Percentiles rank a stretch among this genome's conserved stretches.
Evolutionary conservation across 768 basidiomycete genomes (phyloP).

Genomic region (Collybia sp.): DNA sequence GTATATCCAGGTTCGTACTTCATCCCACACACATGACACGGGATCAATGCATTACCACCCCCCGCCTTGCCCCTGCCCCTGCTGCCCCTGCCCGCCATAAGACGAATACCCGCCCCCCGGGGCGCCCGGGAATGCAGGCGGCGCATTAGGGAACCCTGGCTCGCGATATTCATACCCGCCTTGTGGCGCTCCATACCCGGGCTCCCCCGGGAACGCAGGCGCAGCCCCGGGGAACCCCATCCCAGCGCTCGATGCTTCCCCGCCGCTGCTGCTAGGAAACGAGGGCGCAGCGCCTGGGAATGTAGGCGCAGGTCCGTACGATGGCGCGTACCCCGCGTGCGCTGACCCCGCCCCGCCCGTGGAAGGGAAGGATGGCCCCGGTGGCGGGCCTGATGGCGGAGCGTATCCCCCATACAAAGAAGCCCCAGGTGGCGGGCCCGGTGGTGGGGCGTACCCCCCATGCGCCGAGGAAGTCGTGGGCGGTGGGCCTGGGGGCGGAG

Average conservation of each 20-base stretch:
- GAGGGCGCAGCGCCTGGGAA: conserved; percentile 13
- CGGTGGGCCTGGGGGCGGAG: neutral
- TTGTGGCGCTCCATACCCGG: conserved; percentile 7
- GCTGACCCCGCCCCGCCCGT: too few species aligned
- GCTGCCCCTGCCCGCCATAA: conserved; percentile 11
- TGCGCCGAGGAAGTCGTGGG: conserved; percentile 15
- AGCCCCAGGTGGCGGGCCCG: conserved; percentile 9
- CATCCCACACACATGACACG: neutral
- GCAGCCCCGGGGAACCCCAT: conserved; percentile 16
- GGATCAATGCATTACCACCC: neutral
- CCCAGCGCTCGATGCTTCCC: too few species aligned
- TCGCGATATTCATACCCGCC: conserved; percentile 14
- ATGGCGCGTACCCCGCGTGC: conserved; percentile 27
- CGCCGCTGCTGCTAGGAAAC: conserved; percentile 26
- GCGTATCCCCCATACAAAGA: conserved; percentile 13
- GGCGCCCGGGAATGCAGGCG: conserved; percentile 33
- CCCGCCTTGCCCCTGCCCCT: conserved; percentile 13
- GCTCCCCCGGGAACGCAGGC: conserved; percentile 14
- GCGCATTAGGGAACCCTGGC: conserved; percentile 18
- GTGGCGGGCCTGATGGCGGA: conserved; percentile 11
- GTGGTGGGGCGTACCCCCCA: conserved; percentile 13
- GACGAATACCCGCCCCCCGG: conserved; percentile 8
- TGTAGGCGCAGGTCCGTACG: conserved; percentile 24
- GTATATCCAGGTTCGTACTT: neutral
- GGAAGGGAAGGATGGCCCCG: conserved; percentile 9